Evolutionary conservation across 805 yeast genomes (phyloP), one percentile per base, ranked within the genome.

Genomic region (Sugiyamaella qingdaonensis): DNA sequence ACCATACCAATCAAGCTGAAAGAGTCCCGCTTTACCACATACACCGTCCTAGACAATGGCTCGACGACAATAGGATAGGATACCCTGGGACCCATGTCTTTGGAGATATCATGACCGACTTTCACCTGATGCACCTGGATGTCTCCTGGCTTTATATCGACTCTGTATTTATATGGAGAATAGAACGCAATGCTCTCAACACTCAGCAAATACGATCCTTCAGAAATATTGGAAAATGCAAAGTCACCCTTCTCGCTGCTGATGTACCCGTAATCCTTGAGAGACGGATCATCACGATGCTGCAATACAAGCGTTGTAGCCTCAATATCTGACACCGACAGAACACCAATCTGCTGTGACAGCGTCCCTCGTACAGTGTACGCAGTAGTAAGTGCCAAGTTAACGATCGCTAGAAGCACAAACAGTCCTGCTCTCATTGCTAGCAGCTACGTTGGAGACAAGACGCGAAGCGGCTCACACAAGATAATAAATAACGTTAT

Each of bases 261-360:
- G 21, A 45, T 10, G n/a, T 45, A 45, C 5, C 36, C 48, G 16
- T 45, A 10, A 19, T 16, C 36, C 8, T 11, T 14, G 16, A 14
- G 5, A 10, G 24, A 14, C 19, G 43, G 43, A 7, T 16, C 13
- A 5, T 39, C 13, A 14, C 43, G 43, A 21, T 39, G 13, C 21
- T 21, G 16, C 24, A 39, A 21, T 7, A 39, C 43, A 2, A 39
- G 79, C 34, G 80, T 78, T 8, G 84, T 82, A 2, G 76, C 70
- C 64, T 73, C 89, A 36, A 89, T 65, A 63, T 88, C 96, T 16
- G 87, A 78, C 16, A 89, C 83, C 0, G 95, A 86, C 1, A 95
- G 96, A 0, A 96, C 96, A 2, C 96, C 96, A 32, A 88, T 88
- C 18, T 91, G 80, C 65, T 88, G 96, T 10, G 43, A 39, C 21